Evolutionary conservation across 495 filamentous ascomycete species (phyloP), one percentile per base, ranked within the genome.

Genomic region (Neurospora terricola): DNA sequence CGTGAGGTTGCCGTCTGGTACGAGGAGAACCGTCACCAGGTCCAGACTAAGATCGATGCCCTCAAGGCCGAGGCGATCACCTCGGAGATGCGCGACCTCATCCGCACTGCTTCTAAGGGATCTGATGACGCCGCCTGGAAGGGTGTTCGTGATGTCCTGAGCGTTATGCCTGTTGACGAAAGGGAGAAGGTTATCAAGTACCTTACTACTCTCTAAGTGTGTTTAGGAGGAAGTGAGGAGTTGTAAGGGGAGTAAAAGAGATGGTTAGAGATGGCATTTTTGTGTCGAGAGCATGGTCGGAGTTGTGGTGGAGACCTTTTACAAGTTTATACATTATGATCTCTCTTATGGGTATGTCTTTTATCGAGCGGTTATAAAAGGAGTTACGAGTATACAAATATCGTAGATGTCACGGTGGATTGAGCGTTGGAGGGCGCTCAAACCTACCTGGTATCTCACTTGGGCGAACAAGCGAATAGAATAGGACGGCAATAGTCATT

Each of bases 1-100:
- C 87, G 87, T 69, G 90, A 90, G 75, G 96, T 98, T 42, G 92
- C 94, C n/a, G 84, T 87, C 72, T 99, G 96, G 96, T 98, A 97
- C 79, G 96, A 99, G 87, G 92, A 97, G 84, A 96, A 98, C 82
- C 88, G 92, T 78, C 93, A 94, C 85, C 80, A 84, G 6, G 88
- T 98, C 16, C 84, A 91, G 73, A 83, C 86, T 69, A 96, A 94
- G 87, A 85, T 98, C 59, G 94, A 98, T 77, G 79, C 83, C 18
- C 82, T 98, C 75, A 93, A 91, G 84, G 87, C 87, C 14, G 93
- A 98, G 70, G 86, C 88, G 48, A 86, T 97, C 21, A 90, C 92
- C 8, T 86, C 86, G 34, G 92, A 98, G 80, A 90, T 99, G 77
- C 92, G 93, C 4, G 84, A 87, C 45, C 80, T 98, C 39, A 82